A percentile compares a stretch with the other conserved stretches of the same genome.
phyloP scores from a whole-genome alignment of 148 eudicot genomes.

The Rhododendron griersonianum region DNA sequence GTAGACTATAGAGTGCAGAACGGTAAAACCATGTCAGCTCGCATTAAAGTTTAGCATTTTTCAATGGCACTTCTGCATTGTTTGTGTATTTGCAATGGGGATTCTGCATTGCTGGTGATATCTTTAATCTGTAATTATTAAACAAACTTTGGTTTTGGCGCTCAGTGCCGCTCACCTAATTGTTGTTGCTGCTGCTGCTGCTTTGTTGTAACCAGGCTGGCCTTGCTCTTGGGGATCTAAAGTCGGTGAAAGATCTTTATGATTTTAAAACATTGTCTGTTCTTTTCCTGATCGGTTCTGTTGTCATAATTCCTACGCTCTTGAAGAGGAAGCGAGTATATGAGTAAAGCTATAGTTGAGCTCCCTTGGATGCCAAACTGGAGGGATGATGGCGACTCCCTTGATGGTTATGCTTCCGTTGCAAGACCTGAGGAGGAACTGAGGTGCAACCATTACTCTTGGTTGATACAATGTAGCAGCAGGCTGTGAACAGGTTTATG shows the following conservation, averaged over 20 bases:
- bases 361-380: background rate
- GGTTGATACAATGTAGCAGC: background rate
- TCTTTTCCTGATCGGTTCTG: conserved; percentile 81
- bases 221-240: conserved; percentile 96
- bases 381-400: background rate
- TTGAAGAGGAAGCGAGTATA: conserved; percentile 90
- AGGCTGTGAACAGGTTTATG: background rate
- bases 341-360: conserved; percentile 35
- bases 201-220: conserved; percentile 65
- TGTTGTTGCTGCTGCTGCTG: background rate
- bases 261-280: conserved; percentile 84
- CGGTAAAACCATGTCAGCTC: background rate
- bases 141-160: background rate
- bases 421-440: background rate
- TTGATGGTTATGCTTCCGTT: background rate
- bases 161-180: background rate
- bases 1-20: background rate
- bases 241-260: conserved; percentile 93
- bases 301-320: conserved; percentile 67
- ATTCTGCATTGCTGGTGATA: background rate
- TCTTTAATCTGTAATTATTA: background rate
- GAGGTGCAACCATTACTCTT: background rate
- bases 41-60: background rate
- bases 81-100: background rate
- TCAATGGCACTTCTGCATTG: background rate